These are phyloP conservation scores for Rhizophlyctis rosea DNA, from an alignment of 192 early-diverging fungal species.

Conservation along the genomic window DNA sequence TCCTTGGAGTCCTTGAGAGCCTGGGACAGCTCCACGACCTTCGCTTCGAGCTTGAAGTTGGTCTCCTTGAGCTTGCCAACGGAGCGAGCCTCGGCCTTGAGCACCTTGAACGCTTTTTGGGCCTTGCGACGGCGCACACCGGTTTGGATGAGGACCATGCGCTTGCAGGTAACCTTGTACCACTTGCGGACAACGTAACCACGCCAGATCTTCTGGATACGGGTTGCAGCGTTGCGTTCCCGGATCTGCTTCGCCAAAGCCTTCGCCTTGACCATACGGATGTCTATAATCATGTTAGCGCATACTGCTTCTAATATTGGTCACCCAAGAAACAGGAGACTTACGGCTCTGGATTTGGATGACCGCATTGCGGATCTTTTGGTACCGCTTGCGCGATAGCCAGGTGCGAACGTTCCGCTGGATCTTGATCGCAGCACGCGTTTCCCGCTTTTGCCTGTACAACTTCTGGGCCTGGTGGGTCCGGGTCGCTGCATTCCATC, in stretches of 20 bases:
- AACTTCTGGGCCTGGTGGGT: conserved; percentile 60
- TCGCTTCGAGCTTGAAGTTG: conserved; percentile 91
- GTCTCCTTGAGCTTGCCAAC: conserved; percentile 92
- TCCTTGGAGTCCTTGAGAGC: conserved; percentile 62
- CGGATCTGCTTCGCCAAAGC: conserved; percentile 53
- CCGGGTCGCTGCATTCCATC: conserved; percentile 37
- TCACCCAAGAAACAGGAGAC: too few relatives aligned
- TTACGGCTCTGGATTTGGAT: conserved; percentile 41
- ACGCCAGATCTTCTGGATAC: conserved; percentile 75
- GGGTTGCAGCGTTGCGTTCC: conserved; percentile 63
- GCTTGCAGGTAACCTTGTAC: conserved; percentile 49
- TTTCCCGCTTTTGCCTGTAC: conserved; percentile 57
- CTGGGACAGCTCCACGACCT: conserved; percentile 93
- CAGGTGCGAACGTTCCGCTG: conserved; percentile 72
- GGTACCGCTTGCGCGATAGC: conserved; percentile 42
- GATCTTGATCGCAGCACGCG: conserved; percentile 70
- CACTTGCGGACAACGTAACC: conserved; percentile 58
- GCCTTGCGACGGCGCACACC: conserved; percentile 74
- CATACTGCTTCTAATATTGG: too few relatives aligned
- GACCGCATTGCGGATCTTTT: conserved; percentile 27
- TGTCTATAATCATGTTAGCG: too few relatives aligned
- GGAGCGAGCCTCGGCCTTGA: conserved; percentile 83
- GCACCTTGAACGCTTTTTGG: conserved; percentile 59
- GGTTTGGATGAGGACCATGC: conserved; percentile 78
- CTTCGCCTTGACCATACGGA: conserved; percentile 47